These are phyloP conservation scores for Sphagnum contortum DNA, from an alignment of 225 moss, liverwort and hornwort species.

Conservation along the genomic window DNA sequence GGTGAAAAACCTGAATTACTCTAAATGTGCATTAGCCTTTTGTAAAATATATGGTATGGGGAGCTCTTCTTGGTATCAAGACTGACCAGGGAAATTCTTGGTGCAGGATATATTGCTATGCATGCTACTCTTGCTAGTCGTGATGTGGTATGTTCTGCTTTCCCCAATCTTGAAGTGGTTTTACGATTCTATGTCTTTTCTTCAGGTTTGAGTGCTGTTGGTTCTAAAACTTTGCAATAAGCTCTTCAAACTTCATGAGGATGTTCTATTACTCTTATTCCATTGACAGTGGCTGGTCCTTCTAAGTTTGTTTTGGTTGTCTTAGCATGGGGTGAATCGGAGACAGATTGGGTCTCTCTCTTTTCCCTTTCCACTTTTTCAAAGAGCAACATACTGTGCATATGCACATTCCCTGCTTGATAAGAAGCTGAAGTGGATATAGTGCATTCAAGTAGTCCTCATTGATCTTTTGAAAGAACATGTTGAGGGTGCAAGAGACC, in stretches of 20 bases:
- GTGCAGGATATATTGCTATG: constrained; percentile 68
- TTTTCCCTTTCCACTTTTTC: neutral
- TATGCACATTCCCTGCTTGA: neutral
- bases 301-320: too few relatives aligned
- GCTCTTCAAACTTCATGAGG: neutral
- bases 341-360: neutral
- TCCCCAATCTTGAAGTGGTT: neutral
- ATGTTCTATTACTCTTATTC: too few relatives aligned
- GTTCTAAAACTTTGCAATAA: too few relatives aligned
- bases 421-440: too few relatives aligned
- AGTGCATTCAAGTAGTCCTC: too few relatives aligned
- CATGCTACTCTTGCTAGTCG: constrained; percentile 75
- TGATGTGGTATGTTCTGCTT: constrained; percentile 44
- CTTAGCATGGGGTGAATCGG: neutral
- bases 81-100: neutral
- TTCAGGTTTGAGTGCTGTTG: too few relatives aligned
- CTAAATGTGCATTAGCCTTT: neutral
- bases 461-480: too few relatives aligned
- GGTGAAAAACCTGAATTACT: neutral
- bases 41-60: neutral
- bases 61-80: neutral
- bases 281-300: too few relatives aligned
- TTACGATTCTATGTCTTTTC: neutral
- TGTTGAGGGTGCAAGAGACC: too few relatives aligned
- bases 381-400: neutral